These are phyloP conservation scores for Blastobotrys robertii DNA, from an alignment of 805 yeast genomes.

Conservation along the genomic window DNA sequence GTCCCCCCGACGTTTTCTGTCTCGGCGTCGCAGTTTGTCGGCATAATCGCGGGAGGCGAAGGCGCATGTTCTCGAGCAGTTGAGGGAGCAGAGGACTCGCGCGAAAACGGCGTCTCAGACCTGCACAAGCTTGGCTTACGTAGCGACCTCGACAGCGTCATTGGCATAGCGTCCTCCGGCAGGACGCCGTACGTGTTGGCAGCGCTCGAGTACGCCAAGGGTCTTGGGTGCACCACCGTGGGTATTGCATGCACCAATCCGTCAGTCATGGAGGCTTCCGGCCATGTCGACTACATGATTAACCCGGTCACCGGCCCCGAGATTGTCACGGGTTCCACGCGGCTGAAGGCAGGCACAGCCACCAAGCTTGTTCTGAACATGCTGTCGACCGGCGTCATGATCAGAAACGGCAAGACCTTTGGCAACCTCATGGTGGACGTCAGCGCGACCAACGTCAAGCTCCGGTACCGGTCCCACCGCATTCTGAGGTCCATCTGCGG, in stretches of 20 bases:
- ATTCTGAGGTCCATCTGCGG: slow-evolving; percentile 15
- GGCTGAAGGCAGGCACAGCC: slow-evolving; percentile 23
- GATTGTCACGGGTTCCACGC: slow-evolving; percentile 20
- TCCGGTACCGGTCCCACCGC: slow-evolving; percentile 14
- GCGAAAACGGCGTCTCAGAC: slow-evolving; percentile 14
- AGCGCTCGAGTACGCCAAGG: slow-evolving; percentile 17
- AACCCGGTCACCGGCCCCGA: slow-evolving; percentile 20
- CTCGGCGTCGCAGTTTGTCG: slow-evolving; percentile 18
- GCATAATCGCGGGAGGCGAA: slow-evolving; percentile 23
- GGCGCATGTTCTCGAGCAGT: slow-evolving; percentile 19
- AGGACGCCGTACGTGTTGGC: slow-evolving; percentile 24
- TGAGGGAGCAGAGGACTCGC: slow-evolving; percentile 22
- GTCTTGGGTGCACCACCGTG: slow-evolving; percentile 18
- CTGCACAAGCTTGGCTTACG: slow-evolving; percentile 13
- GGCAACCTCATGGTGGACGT: slow-evolving; percentile 22
- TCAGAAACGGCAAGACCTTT: slow-evolving; percentile 19
- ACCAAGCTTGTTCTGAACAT: slow-evolving; percentile 20
- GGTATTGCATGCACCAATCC: slow-evolving; percentile 17
- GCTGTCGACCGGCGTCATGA: slow-evolving; percentile 20
- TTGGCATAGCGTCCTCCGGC: slow-evolving; percentile 25
- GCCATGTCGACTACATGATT: slow-evolving; percentile 11
- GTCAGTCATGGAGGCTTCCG: slow-evolving; percentile 10
- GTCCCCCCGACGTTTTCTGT: slow-evolving; percentile 23
- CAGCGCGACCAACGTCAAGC: slow-evolving; percentile 17
- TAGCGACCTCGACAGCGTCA: slow-evolving; percentile 15